Evolutionary conservation across 805 yeast species (phyloP), one percentile per base, ranked within the genome.

Genomic region (Lipomyces oligophaga): DNA sequence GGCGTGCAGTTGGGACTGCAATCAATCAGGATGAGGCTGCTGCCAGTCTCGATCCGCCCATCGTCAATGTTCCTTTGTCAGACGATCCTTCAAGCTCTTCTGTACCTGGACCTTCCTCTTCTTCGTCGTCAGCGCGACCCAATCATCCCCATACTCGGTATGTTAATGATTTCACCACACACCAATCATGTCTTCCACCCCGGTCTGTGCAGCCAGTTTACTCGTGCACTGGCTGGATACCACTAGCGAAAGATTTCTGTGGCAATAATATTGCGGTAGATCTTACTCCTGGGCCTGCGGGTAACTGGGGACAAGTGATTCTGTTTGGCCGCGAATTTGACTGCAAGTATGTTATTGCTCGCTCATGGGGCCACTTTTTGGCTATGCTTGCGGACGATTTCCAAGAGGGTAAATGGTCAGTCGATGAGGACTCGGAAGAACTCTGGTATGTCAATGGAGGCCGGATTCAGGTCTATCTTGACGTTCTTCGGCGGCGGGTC

Each of bases 201-300:
- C 81, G 80, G 4, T 69, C 80, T 10, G 71, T 88, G 36, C 84
- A 85, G 63, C 74, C 77, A 6, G 79, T 80, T 5, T 93, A 87
- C 66, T 90, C 96, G n/a, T 86, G 86, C 64, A 80, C 86, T 3
- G 78, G 77, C 59, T 90, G 98, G 98, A 80, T 90, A 49, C 97
- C 98, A 2, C 66, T 90, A 42, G 79, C 85, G 31, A 86, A 90
- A 39, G 98, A 90, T 64, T 80, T 78, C 43, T 82, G 80, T 19
- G 98, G 98, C 37, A 90, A 90, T 68, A 89, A 88, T 65, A 81
- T 90, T 54, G 98, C 88, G 42, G 71, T 93, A 13, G 98, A 90
- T 67, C 73, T 90, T 49, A 81, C 85, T 2, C 90, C 93, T 1
- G 96, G 87, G 5, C 75, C 81, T 7, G 68, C 69, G 22, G 96